Evolutionary conservation across 2,329 filamentous ascomycete species (phyloP).

Genomic region (Capronia americana): DNA sequence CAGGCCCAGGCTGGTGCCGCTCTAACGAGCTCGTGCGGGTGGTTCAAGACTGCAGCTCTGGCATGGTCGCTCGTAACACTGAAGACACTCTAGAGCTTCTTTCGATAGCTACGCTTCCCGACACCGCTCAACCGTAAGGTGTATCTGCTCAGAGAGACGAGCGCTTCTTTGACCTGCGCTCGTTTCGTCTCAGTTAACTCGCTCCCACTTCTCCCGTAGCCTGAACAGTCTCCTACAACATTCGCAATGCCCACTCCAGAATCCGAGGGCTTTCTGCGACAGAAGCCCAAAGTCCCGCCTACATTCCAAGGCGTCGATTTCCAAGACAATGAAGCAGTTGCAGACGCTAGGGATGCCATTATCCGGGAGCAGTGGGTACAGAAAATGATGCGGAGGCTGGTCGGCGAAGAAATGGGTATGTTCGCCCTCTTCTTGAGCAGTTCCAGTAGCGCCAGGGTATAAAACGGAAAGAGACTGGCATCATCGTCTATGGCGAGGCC

Average conservation of each 20-base stretch:
- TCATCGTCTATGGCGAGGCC: not conserved
- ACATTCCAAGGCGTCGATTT: slow-evolving; percentile 72
- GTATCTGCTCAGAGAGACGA: not conserved
- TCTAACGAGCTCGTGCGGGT: not conserved
- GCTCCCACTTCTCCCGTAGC: not conserved
- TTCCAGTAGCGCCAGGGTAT: not conserved
- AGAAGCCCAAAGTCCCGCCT: slow-evolving; percentile 69
- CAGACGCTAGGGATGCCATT: slow-evolving; percentile 69
- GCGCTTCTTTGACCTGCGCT: not conserved
- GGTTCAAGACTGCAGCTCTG: not conserved
- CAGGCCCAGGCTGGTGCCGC: not conserved
- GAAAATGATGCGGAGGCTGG: slow-evolving; percentile 71
- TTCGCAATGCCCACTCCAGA: slow-evolving; percentile 68
- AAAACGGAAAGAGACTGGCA: not conserved
- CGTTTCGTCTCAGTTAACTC: not conserved
- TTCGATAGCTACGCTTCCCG: not conserved
- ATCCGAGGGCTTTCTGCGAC: slow-evolving; percentile 67
- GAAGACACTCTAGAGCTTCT: not conserved
- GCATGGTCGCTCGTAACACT: not conserved
- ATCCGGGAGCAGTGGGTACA: slow-evolving; percentile 72
- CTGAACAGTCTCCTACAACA: slow-evolving; percentile 1
- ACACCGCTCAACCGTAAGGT: not conserved
- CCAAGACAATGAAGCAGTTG: slow-evolving; percentile 67
- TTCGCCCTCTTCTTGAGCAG: slow-evolving; percentile 42
- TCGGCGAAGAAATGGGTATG: slow-evolving; percentile 70